Base-by-base conservation (phyloP, 768 basidiomycete species). In the Boletus patriciae region DNA sequence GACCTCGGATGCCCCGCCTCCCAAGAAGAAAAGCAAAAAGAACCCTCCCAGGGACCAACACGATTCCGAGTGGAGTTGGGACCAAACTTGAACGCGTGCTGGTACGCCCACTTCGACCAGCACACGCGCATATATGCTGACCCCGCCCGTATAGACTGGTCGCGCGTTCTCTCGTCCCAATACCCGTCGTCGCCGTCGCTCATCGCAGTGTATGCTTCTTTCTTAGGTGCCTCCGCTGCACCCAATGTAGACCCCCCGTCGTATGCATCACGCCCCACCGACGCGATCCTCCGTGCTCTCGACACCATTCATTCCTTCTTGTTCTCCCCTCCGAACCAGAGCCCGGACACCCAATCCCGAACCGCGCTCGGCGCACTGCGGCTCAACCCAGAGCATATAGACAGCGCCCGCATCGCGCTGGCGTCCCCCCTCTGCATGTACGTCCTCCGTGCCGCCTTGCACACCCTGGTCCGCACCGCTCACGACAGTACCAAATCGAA, bases 151-250 rank as follows among this genome's bases (percentile, higher is more conserved):
- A 40, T 18, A 70, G 70, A 60, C 44, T 66, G 64, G 65, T 60
- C 65, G 3, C 56, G 47, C 19, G 15, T 59, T 37, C 33, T 72
- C 10, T 57, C 63, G 1, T 66, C 59, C 5, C 62, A 61, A 27
- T 59, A 53, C 18, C 70, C 69, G 18, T 59, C 56, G 8, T 49
- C 57, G 1, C 59, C 70, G 4, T 72, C 70, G 3, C 64, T 70
- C 19, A 43, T 63, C 25, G 50, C 55, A 29, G 65, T 57, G 12
- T 64, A 67, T 36, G 23, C 57, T 50, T 62, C 69, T 33, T 63
- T 71, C 19, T 58, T 50, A 42, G 62, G 59, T n/a, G 51, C 52
- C 25, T 52, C 65, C n/a, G 48, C 45, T 6, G 53, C 62, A 19
- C 42, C 54, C n/a, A 33, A 56, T 3, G 12, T 15, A 15, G 60